phyloP scores from a whole-genome alignment of 306 rosid species.

The Sicyos baderoa region DNA sequence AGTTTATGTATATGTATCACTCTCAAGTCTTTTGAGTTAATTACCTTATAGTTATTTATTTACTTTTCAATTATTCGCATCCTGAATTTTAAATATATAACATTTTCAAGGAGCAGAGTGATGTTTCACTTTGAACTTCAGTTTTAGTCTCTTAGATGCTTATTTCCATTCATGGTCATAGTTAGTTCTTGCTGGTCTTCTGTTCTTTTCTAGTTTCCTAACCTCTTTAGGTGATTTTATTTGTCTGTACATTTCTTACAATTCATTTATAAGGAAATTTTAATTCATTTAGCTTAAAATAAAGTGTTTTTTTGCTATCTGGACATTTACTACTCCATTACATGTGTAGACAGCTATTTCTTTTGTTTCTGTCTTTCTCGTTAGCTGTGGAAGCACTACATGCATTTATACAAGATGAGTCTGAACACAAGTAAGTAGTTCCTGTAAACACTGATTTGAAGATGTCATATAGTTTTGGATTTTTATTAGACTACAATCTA shows the following conservation, averaged over 20 bases:
- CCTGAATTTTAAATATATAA: too few species aligned
- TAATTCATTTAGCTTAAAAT: neutral
- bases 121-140: too few species aligned
- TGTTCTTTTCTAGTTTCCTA: neutral
- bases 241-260: neutral
- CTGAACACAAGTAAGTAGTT: slow-evolving; percentile 94
- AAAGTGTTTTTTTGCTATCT: neutral
- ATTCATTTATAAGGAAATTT: neutral
- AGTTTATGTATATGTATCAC: too few species aligned
- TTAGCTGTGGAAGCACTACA: slow-evolving; percentile 97
- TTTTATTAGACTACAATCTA: neutral
- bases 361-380: slow-evolving; percentile 94
- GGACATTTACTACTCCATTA: slow-evolving; percentile 46
- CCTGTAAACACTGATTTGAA: neutral
- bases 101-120: too few species aligned
- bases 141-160: neutral
- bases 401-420: slow-evolving; percentile 95
- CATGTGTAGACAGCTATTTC: slow-evolving; percentile 97
- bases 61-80: too few species aligned
- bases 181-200: neutral
- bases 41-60: too few species aligned
- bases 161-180: neutral
- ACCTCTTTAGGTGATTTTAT: slow-evolving; percentile 6
- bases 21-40: too few species aligned
- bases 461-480: neutral